Evolutionary conservation across 139 green algal genomes (phyloP), one percentile per base, ranked within the genome.

Genomic region (Picochlorum sp.): DNA sequence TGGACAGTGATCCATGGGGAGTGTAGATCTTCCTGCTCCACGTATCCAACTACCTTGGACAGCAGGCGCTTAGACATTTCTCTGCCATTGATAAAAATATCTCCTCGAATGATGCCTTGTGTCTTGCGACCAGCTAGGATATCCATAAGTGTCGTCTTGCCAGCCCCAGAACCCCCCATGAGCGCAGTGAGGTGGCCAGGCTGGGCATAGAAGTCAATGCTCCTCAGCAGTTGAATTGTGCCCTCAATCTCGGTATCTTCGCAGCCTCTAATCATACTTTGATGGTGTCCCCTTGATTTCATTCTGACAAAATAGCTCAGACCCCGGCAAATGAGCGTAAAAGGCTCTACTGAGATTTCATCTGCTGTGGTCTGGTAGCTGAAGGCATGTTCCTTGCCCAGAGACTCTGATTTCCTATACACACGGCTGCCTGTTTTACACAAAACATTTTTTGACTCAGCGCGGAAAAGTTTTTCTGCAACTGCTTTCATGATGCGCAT

Each of bases 281-380:
- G 47, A 34, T 69, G 52, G 30, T 65, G 58, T 34, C 62, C 66
- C 16, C 69, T 74, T 34, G 70, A 65, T 21, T 78, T 78, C 69
- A 85, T 81, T 24, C 74, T 61, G 11, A 89, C 82, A 46, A 77
- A 87, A 68, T 88, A 88, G 32, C 47, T 60, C 10, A 89, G 61
- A 32, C 84, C 52, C 21, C 74, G 28, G 69, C 82, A 87, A 3
- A 86, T 52, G 54, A 88, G 87, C 26, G 77, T 65, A 37, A 92
- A 51, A 10, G 46, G 59, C 62, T 69, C 60, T 11, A 44, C 38
- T 63, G 60, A 20, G 72, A 21, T 49, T 44, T 21, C 24, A 28
- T 28, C 24, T 28, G 0, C 30, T 38, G 18, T 62, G 28, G 41
- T 20, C 37, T 32, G 41, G 50, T 21, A 64, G 30, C 4, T 61